These are phyloP conservation scores for Tardiomyces digboiensis DNA, from an alignment of 1,139 yeast genomes.

Conservation along the genomic window DNA sequence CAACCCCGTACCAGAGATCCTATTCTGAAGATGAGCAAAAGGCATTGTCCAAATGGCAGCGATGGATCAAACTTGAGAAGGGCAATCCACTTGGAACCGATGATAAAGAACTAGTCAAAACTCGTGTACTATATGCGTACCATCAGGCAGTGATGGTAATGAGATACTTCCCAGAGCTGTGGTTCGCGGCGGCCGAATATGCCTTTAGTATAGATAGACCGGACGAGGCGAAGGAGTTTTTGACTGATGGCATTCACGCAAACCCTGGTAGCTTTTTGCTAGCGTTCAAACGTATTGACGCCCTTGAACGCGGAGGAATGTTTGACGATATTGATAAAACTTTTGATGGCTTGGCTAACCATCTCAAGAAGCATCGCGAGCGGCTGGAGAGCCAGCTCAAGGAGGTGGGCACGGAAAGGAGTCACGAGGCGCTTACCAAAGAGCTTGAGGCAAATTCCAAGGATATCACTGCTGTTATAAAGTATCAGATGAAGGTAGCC, in stretches of 20 bases:
- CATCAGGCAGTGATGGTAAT: constrained; percentile 58
- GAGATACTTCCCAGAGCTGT: constrained; percentile 70
- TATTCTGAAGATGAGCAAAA: constrained; percentile 31
- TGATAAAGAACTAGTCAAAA: constrained; percentile 37
- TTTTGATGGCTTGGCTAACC: constrained; percentile 28
- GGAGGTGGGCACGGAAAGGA: constrained; percentile 2
- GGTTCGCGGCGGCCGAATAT: constrained; percentile 61
- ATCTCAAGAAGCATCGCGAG: constrained; percentile 21
- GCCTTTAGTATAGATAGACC: constrained; percentile 15
- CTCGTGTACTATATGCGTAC: constrained; percentile 65
- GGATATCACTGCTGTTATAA: background rate
- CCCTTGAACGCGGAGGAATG: constrained; percentile 51
- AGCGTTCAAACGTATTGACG: constrained; percentile 59
- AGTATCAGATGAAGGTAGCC: constrained; percentile 24
- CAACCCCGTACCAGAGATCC: constrained; percentile 28
- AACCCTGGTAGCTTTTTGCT: constrained; percentile 69
- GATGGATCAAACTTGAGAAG: constrained; percentile 76
- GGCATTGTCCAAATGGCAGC: constrained; percentile 45
- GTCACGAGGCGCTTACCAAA: constrained; percentile 7
- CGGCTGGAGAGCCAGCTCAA: constrained; percentile 11
- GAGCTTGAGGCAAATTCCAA: constrained; percentile 8
- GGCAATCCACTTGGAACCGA: constrained; percentile 56
- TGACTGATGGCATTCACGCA: constrained; percentile 47
- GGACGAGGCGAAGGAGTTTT: constrained; percentile 30
- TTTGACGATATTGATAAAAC: constrained; percentile 42